Conservation (phyloP, 2,329 filamentous ascomycete species). For the Xylaria sp. region DNA sequence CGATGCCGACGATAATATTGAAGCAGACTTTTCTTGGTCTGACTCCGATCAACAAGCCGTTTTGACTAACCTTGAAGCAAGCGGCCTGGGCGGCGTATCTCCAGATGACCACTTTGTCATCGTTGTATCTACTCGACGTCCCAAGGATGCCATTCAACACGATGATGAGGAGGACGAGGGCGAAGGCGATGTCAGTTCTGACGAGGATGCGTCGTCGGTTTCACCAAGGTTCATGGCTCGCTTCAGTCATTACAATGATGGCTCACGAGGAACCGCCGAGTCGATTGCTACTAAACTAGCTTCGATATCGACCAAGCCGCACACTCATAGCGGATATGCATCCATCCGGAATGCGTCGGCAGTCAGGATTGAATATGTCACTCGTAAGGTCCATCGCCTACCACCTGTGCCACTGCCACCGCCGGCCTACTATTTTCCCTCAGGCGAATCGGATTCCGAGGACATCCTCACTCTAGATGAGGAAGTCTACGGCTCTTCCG, state of each 20-base stretch:
- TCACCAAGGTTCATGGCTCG: neutral
- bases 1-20: slow-evolving; percentile 48
- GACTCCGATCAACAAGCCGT: slow-evolving; percentile 47
- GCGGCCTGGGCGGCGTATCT: slow-evolving; percentile 62
- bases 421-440: slow-evolving; percentile 57
- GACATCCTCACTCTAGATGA: slow-evolving; percentile 27
- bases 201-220: slow-evolving; percentile 2
- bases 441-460: slow-evolving; percentile 47
- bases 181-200: slow-evolving; percentile 11
- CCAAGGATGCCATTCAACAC: slow-evolving; percentile 34
- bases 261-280: slow-evolving; percentile 44
- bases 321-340: slow-evolving; percentile 31
- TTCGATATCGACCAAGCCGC: slow-evolving; percentile 49
- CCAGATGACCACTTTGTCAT: slow-evolving; percentile 70
- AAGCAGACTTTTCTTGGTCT: slow-evolving; percentile 56
- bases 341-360: slow-evolving; percentile 2
- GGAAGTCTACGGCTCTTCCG: slow-evolving; percentile 27
- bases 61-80: slow-evolving; percentile 56
- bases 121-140: slow-evolving; percentile 57
- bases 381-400: slow-evolving; percentile 49
- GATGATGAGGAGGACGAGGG: slow-evolving; percentile 7
- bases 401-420: slow-evolving; percentile 57
- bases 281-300: slow-evolving; percentile 50
- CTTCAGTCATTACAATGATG: slow-evolving; percentile 10
- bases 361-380: slow-evolving; percentile 54